Evolutionary conservation across 139 green algal species (phyloP).

Genomic region (Coelastrella sp.): DNA sequence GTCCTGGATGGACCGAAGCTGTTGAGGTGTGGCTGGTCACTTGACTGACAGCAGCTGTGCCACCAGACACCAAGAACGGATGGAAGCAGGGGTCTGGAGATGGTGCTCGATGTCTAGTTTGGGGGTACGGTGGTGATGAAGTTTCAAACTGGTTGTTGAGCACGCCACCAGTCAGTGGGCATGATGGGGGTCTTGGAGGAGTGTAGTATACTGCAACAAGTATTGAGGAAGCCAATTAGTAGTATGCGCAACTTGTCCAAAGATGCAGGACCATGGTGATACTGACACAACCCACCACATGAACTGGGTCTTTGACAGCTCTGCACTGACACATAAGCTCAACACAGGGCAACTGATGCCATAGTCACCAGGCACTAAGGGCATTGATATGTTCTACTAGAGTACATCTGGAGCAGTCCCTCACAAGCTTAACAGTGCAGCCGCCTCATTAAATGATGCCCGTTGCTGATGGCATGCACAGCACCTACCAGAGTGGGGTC

Average conservation of each 20-base stretch:
- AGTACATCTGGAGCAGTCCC: too few relatives aligned
- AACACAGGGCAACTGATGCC: too few relatives aligned
- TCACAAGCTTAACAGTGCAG: too few relatives aligned
- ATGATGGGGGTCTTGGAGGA: conserved; percentile 12
- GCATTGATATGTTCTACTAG: too few relatives aligned
- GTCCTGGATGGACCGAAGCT: too few relatives aligned
- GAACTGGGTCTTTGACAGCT: too few relatives aligned
- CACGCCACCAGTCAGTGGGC: background rate
- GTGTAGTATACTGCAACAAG: background rate
- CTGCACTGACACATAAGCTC: background rate
- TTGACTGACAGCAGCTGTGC: background rate
- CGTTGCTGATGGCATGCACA: too few relatives aligned
- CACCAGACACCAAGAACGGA: background rate
- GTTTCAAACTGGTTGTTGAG: conserved; percentile 15
- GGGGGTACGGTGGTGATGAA: background rate
- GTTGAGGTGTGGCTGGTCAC: background rate
- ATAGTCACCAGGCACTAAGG: too few relatives aligned
- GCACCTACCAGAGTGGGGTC: too few relatives aligned
- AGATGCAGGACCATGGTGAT: too few relatives aligned
- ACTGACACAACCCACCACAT: too few relatives aligned
- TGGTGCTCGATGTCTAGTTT: background rate
- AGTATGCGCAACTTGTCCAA: background rate
- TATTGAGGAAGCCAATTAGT: background rate
- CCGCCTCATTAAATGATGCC: too few relatives aligned
- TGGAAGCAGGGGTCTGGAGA: conserved; percentile 1